A percentile compares a stretch with the other conserved stretches of the same genome.
Conservation (phyloP, 2,329 filamentous ascomycete species). For the Fusarium marasasianum region DNA sequence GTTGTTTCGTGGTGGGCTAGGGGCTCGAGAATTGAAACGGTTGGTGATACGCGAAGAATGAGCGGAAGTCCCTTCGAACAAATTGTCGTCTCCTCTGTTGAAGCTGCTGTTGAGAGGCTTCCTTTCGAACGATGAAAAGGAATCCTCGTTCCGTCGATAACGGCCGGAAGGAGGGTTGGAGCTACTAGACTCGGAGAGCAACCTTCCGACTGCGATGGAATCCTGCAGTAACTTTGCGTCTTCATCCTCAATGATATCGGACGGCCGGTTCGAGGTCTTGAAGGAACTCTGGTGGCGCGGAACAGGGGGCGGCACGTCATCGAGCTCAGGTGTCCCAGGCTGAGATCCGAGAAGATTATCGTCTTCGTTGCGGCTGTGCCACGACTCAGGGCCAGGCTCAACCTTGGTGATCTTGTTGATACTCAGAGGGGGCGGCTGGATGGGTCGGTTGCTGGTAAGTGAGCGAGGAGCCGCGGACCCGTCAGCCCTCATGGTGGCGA, state of each 20-base stretch:
- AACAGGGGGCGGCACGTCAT: conserved; percentile 53
- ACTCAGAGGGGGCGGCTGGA: conserved; percentile 57
- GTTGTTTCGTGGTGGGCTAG: conserved; percentile 63
- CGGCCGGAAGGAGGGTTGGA: conserved; percentile 33
- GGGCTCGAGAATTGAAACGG: conserved; percentile 48
- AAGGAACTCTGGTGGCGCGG: conserved; percentile 52
- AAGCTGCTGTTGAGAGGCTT: conserved; percentile 44
- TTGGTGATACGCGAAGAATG: conserved; percentile 51
- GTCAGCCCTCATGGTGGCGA: conserved; percentile 57
- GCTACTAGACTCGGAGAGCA: conserved; percentile 48
- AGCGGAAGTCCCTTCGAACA: conserved; percentile 61
- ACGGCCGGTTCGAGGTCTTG: conserved; percentile 47
- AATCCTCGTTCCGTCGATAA: conserved; percentile 55
- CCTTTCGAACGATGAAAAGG: conserved; percentile 46
- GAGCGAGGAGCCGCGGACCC: conserved; percentile 53
- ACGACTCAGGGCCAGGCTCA: conserved; percentile 59
- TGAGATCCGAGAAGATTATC: conserved; percentile 57
- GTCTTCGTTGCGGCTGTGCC: conserved; percentile 59
- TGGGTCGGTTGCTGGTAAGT: conserved; percentile 56
- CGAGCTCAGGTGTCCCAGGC: conserved; percentile 51
- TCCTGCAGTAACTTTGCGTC: conserved; percentile 64
- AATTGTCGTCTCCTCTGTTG: conserved; percentile 62
- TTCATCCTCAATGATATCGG: conserved; percentile 59
- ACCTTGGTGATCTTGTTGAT: conserved; percentile 57
- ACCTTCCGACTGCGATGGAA: conserved; percentile 60